Evolutionary conservation across 306 rosid genomes (phyloP).

Genomic region (Trifolium repens): DNA sequence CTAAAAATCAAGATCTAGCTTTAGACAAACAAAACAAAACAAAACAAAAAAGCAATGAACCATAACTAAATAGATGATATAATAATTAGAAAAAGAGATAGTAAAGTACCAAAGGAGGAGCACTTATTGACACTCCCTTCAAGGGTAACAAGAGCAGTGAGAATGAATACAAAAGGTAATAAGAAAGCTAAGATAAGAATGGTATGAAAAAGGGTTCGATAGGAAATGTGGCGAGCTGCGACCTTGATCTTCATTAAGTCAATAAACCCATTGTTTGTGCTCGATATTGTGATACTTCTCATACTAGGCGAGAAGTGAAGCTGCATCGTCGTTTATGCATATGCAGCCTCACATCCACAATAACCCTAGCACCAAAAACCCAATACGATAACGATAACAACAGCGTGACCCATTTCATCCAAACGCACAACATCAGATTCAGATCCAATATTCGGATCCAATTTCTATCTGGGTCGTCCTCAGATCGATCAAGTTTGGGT

Average conservation of each 20-base stretch:
- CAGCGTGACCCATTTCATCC: conserved; percentile 48
- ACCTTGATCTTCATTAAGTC: conserved; percentile 99
- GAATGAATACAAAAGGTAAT: conserved; percentile 96
- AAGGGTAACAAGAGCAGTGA: conserved; percentile 98
- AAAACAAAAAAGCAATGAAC: not conserved
- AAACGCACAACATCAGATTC: conserved; percentile 76
- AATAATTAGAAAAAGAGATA: not conserved
- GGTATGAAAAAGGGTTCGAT: conserved; percentile 98
- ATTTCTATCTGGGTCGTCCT: conserved; percentile 42
- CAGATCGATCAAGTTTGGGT: conserved; percentile 33
- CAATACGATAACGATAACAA: conserved; percentile 35
- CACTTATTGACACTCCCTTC: conserved; percentile 99
- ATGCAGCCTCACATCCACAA: conserved; percentile 72
- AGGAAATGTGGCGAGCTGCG: conserved; percentile 99
- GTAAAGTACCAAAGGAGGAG: conserved; percentile 87
- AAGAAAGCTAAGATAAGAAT: conserved; percentile 94
- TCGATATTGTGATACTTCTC: conserved; percentile 99
- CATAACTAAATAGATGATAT: too few species aligned
- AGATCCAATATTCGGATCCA: conserved; percentile 51
- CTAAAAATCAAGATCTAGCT: conserved; percentile 53
- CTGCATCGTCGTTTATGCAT: conserved; percentile 98
- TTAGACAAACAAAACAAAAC: not conserved
- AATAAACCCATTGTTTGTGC: conserved; percentile 98
- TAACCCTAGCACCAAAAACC: conserved; percentile 42
- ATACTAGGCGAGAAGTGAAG: conserved; percentile 99